phyloP scores from a whole-genome alignment of 495 filamentous ascomycete genomes.

The Penicillium goetzii region DNA sequence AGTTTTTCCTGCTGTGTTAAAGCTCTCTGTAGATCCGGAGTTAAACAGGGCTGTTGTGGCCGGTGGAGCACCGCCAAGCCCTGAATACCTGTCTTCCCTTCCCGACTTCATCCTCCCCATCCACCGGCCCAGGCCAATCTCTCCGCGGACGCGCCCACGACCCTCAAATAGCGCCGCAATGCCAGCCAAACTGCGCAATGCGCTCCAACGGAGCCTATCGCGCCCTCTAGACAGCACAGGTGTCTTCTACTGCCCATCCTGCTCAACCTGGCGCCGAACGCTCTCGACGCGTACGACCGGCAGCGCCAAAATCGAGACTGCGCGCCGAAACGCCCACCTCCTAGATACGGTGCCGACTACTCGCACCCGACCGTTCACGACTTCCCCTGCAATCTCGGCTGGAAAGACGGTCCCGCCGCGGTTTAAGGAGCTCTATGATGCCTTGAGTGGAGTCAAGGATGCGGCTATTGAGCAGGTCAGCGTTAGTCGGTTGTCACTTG shows the following conservation, averaged over 20 bases:
- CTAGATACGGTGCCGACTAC: constrained; percentile 6
- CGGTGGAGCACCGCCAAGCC: constrained; percentile 32
- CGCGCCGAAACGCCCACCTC: constrained; percentile 16
- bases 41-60: not conserved
- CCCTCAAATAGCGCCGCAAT: constrained; percentile 31
- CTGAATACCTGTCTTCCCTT: constrained; percentile 21
- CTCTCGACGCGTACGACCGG: constrained; percentile 36
- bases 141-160: constrained; percentile 18
- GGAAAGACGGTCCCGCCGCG: constrained; percentile 41
- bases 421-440: constrained; percentile 59
- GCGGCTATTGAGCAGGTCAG: constrained; percentile 68
- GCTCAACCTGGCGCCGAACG: constrained; percentile 40
- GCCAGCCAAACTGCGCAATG: constrained; percentile 47
- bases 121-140: constrained; percentile 15
- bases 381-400: constrained; percentile 35
- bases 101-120: constrained; percentile 20
- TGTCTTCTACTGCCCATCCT: constrained; percentile 46
- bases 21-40: not conserved
- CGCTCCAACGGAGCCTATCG: constrained; percentile 43
- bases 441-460: constrained; percentile 63
- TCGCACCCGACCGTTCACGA: constrained; percentile 23
- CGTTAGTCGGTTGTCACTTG: constrained; percentile 77
- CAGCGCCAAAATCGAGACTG: constrained; percentile 15
- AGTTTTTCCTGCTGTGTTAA: not conserved
- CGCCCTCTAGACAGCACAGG: constrained; percentile 28